These are phyloP conservation scores for Fusarium sp. DNA, from an alignment of 2,329 filamentous ascomycete species.

Conservation along the genomic window DNA sequence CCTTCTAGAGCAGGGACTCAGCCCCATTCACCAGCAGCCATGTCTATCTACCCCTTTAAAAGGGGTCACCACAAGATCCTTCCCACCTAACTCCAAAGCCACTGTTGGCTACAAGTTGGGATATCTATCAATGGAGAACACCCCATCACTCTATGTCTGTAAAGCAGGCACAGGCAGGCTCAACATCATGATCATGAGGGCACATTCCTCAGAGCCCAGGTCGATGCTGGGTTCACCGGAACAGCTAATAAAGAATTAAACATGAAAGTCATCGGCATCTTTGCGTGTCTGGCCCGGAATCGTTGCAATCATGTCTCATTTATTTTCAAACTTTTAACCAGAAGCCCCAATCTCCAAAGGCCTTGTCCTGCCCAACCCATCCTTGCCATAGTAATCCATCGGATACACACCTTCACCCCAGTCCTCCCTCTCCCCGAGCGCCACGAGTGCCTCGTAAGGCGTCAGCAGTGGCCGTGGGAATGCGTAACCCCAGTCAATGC, in stretches of 20 bases:
- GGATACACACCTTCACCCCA: constrained; percentile 86
- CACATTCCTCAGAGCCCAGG: not conserved
- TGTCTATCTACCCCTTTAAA: not conserved
- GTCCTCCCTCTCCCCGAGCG: constrained; percentile 82
- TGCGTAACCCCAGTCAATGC: constrained; percentile 99
- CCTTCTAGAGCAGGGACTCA: not conserved
- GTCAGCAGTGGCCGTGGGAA: constrained; percentile 90
- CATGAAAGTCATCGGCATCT: not conserved
- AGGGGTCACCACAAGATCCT: not conserved
- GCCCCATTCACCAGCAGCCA: not conserved
- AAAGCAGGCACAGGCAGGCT: not conserved
- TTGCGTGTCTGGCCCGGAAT: not conserved
- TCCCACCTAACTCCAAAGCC: not conserved
- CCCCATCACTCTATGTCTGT: not conserved
- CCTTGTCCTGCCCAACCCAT: constrained; percentile 87
- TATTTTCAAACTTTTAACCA: constrained; percentile 21
- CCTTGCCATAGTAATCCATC: constrained; percentile 98
- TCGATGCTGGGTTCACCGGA: not conserved
- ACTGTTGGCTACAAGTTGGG: not conserved
- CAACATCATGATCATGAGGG: not conserved
- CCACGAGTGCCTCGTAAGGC: constrained; percentile 93
- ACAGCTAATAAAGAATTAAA: not conserved
- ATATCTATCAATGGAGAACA: not conserved
- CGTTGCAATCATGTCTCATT: constrained; percentile 5
- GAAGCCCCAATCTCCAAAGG: constrained; percentile 49